A percentile compares a stretch with the other conserved stretches of the same genome.
Conservation (phyloP, 2,329 filamentous ascomycete genomes). For the Myriangium duriaei region DNA sequence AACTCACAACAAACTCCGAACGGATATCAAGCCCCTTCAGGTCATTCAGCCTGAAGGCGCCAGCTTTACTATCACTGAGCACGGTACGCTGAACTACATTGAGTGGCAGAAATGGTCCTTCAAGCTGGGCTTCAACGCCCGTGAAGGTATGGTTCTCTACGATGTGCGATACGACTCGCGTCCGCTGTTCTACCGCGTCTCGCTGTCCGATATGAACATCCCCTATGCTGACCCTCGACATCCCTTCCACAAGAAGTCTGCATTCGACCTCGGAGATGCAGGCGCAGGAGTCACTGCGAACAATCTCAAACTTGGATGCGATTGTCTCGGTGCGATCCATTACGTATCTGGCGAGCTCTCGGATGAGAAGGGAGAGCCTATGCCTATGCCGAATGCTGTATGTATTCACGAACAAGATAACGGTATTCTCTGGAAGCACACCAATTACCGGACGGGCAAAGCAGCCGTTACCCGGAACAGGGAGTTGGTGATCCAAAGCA, state of each 20-base stretch:
- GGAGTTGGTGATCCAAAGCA: constrained; percentile 55
- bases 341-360: constrained; percentile 49
- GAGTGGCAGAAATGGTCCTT: constrained; percentile 57
- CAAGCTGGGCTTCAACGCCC: constrained; percentile 48
- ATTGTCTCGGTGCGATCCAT: constrained; percentile 58
- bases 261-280: constrained; percentile 57
- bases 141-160: constrained; percentile 56
- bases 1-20: constrained; percentile 47
- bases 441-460: constrained; percentile 54
- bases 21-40: constrained; percentile 51
- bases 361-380: constrained; percentile 46
- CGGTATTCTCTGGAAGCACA: constrained; percentile 60
- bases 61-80: constrained; percentile 43
- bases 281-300: constrained; percentile 56
- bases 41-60: constrained; percentile 53
- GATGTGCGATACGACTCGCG: constrained; percentile 42
- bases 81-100: constrained; percentile 43
- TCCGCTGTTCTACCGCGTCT: constrained; percentile 54
- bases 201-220: constrained; percentile 56
- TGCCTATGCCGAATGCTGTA: constrained; percentile 52
- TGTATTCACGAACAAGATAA: constrained; percentile 61
- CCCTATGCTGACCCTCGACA: constrained; percentile 51
- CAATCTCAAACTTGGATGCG: constrained; percentile 56
- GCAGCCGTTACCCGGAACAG: constrained; percentile 51
- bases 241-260: constrained; percentile 57